A percentile compares a stretch with the other conserved stretches of the same genome.
phyloP scores from a whole-genome alignment of 345 rosid genomes.

The Brassica incana region DNA sequence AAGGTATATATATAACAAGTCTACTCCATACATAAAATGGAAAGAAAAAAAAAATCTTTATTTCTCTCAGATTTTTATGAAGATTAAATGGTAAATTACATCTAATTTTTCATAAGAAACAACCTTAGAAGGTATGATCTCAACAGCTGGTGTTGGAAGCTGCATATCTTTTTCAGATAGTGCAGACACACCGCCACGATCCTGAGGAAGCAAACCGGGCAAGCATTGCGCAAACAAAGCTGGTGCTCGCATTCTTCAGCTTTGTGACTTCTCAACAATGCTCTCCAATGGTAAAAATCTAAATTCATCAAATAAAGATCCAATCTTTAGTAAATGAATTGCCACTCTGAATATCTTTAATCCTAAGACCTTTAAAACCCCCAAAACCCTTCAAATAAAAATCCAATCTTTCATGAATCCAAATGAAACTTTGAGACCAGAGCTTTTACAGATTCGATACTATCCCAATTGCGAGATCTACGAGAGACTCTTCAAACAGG shows the following conservation, averaged over 20 bases:
- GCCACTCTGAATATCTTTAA: background rate
- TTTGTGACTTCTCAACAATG: background rate
- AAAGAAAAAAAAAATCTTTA: background rate
- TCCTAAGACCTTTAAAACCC: conserved; percentile 5
- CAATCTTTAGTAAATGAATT: conserved; percentile 5
- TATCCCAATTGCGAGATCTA: conserved; percentile 31
- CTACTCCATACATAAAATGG: conserved; percentile 1
- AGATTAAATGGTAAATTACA: background rate
- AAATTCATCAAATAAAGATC: background rate
- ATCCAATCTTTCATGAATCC: background rate
- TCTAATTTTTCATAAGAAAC: background rate
- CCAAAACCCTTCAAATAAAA: background rate
- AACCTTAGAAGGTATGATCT: conserved; percentile 93
- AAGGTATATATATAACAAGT: background rate
- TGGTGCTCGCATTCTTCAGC: conserved; percentile 74
- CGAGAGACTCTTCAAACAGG: background rate
- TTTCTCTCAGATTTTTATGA: too few relatives aligned
- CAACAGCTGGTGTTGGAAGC: conserved; percentile 82
- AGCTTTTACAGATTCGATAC: conserved; percentile 17
- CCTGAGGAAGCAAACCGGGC: conserved; percentile 81
- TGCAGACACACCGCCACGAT: conserved; percentile 62
- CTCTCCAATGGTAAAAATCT: background rate
- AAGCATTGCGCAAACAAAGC: conserved; percentile 86
- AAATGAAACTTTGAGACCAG: background rate
- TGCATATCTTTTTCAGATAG: conserved; percentile 67